Conservation (phyloP, 176 grass and related monocot species). For the Cenchrus purpureus region DNA sequence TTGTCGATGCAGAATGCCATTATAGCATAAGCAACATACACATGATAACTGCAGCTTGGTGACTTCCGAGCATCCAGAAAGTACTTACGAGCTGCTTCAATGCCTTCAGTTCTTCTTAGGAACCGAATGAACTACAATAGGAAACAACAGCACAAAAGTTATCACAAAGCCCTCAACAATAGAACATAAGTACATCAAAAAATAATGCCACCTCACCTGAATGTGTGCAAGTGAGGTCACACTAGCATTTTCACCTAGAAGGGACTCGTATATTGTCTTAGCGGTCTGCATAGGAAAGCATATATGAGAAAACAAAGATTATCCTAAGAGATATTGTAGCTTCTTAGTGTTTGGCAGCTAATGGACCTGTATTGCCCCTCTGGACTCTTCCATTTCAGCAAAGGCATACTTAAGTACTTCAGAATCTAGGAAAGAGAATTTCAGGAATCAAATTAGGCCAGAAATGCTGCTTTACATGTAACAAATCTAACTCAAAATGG, state of each 20-base stretch:
- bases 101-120: constrained; percentile 94
- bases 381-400: constrained; percentile 89
- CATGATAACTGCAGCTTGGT: constrained; percentile 83
- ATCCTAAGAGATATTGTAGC: constrained; percentile 1
- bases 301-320: constrained; percentile 35
- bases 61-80: constrained; percentile 89
- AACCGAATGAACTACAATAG: constrained; percentile 80
- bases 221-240: constrained; percentile 75
- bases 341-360: constrained; percentile 23
- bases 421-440: constrained; percentile 65
- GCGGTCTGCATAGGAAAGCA: constrained; percentile 58
- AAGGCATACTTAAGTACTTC: constrained; percentile 92
- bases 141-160: constrained; percentile 39
- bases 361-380: constrained; percentile 80
- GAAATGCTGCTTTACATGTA: constrained; percentile 16
- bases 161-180: constrained; percentile 7
- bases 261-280: constrained; percentile 85
- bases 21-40: constrained; percentile 93
- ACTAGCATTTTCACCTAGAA: constrained; percentile 63
- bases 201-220: constrained; percentile 60
- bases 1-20: constrained; percentile 96
- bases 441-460: constrained; percentile 15
- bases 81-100: constrained; percentile 88
- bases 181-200: constrained; percentile 33
- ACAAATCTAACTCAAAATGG: constrained; percentile 34